These are phyloP conservation scores for Ilex paraguariensis DNA, from an alignment of 305 asterid species.

Conservation along the genomic window DNA sequence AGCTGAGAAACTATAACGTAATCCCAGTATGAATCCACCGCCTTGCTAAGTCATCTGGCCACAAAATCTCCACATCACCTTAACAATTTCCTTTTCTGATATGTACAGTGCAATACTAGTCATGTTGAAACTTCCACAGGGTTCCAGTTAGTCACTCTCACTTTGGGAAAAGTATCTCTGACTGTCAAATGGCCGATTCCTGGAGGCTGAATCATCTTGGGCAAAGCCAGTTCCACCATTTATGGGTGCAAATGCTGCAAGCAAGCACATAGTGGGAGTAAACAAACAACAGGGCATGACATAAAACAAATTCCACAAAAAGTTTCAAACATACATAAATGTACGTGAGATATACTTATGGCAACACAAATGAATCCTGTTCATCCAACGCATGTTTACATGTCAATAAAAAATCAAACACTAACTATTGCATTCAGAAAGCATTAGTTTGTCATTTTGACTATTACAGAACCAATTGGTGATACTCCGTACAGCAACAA, in stretches of 20 bases:
- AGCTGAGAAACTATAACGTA: too few relatives aligned
- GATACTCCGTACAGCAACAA: background rate
- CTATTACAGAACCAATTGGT: background rate
- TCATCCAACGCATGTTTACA: background rate
- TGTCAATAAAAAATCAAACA: background rate
- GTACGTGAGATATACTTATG: background rate
- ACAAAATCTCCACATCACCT: too few relatives aligned
- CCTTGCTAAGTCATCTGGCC: too few relatives aligned
- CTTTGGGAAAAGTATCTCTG: slow-evolving; percentile 72
- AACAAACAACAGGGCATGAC: slow-evolving; percentile 6
- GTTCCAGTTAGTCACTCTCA: slow-evolving; percentile 48
- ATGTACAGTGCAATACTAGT: too few relatives aligned
- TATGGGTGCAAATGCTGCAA: slow-evolving; percentile 95
- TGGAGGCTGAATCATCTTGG: slow-evolving; percentile 33
- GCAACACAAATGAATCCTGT: slow-evolving; percentile 4
- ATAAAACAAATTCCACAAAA: slow-evolving; percentile 3
- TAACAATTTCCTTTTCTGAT: too few relatives aligned
- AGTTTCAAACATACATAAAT: background rate
- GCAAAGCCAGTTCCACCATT: slow-evolving; percentile 40
- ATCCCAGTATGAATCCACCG: too few relatives aligned
- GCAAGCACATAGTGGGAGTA: slow-evolving; percentile 7
- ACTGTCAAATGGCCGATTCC: slow-evolving; percentile 63
- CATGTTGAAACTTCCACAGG: too few relatives aligned
- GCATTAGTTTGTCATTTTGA: background rate
- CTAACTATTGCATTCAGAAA: too few relatives aligned